Percentiles rank a stretch among this genome's conserved stretches.
Conservation (phyloP, 1,139 yeast species). For the Hansenula sp. region DNA sequence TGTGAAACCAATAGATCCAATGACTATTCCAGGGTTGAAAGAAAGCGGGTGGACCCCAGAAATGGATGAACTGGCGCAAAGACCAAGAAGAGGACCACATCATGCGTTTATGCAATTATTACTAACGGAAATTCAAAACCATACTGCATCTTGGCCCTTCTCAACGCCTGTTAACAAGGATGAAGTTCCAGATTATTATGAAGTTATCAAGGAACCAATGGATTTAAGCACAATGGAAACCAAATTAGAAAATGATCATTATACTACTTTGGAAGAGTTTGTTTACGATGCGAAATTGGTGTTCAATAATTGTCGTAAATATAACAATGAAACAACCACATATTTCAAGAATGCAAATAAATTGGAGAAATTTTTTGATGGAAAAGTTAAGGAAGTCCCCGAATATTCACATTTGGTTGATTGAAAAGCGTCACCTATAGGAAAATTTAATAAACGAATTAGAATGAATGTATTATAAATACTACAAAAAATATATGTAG, state of each 20-base stretch:
- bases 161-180: conserved; percentile 88
- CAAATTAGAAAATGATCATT: conserved; percentile 87
- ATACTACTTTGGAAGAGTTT: conserved; percentile 87
- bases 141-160: conserved; percentile 99
- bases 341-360: conserved; percentile 90
- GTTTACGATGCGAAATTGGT: conserved; percentile 83
- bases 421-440: conserved; percentile 6
- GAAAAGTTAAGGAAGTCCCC: conserved; percentile 70
- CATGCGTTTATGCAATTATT: conserved; percentile 90
- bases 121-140: conserved; percentile 83
- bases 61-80: conserved; percentile 94
- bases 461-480: not conserved
- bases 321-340: conserved; percentile 86
- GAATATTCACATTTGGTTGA: conserved; percentile 36
- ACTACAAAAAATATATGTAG: no score
- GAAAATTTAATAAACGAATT: not conserved
- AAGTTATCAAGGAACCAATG: conserved; percentile 98
- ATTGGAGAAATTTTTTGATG: conserved; percentile 80
- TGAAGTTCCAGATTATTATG: conserved; percentile 95
- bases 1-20: conserved; percentile 60
- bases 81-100: conserved; percentile 94
- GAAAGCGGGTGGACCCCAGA: conserved; percentile 99
- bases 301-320: conserved; percentile 85
- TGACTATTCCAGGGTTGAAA: conserved; percentile 77
- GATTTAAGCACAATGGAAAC: conserved; percentile 94